phyloP scores from a whole-genome alignment of 1,284 basidiomycete genomes.

The Caloboletus firmus region DNA sequence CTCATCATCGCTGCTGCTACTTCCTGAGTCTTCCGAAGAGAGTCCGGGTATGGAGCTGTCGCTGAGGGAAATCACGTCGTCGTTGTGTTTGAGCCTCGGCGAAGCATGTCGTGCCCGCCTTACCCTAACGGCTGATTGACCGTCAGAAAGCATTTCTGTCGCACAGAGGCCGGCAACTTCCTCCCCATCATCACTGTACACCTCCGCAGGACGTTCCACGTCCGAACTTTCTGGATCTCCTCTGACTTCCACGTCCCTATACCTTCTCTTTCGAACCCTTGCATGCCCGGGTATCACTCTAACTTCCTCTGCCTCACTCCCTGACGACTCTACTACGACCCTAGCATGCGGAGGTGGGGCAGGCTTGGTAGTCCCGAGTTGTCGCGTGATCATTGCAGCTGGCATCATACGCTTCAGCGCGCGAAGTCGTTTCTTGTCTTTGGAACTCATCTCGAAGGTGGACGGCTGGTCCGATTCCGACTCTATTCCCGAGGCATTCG shows the following conservation, averaged over 20 bases:
- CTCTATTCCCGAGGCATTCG: conserved; percentile 16
- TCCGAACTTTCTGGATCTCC: conserved; percentile 54
- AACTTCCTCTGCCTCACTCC: conserved; percentile 36
- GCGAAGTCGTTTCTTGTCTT: conserved; percentile 36
- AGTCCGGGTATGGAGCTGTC: conserved; percentile 23
- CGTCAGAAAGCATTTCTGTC: conserved; percentile 15
- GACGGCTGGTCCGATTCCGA: conserved; percentile 19
- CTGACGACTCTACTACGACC: conserved; percentile 18
- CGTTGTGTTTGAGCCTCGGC: not conserved
- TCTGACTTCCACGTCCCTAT: conserved; percentile 37
- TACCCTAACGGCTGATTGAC: conserved; percentile 13
- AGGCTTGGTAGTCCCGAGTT: conserved; percentile 22
- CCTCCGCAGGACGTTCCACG: conserved; percentile 17
- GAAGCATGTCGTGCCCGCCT: conserved; percentile 5
- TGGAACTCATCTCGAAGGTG: conserved; percentile 22
- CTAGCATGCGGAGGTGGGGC: conserved; percentile 15
- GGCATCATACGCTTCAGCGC: conserved; percentile 47
- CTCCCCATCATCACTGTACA: not conserved
- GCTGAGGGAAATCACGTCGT: conserved; percentile 28
- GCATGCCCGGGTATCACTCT: conserved; percentile 47
- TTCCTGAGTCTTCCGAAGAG: conserved; percentile 31
- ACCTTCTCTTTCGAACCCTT: conserved; percentile 37
- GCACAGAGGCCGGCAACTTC: not conserved
- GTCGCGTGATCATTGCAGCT: conserved; percentile 40
- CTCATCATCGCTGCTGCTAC: conserved; percentile 31